phyloP scores from a whole-genome alignment of 768 basidiomycete species.

The Russula emetica region DNA sequence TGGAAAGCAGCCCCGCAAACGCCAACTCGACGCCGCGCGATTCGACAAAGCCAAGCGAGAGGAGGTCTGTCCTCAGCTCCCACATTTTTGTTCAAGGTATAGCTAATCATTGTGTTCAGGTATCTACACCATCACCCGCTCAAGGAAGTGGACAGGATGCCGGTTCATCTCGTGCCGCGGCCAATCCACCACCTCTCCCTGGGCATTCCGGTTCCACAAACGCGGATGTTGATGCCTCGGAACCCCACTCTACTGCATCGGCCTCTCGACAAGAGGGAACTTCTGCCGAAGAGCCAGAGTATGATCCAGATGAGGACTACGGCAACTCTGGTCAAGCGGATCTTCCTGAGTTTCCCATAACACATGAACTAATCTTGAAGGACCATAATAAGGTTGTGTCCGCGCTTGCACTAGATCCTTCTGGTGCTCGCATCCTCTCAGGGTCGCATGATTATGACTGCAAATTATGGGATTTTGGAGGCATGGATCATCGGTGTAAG shows the following conservation, averaged over 20 bases:
- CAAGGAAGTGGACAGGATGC: slow-evolving; percentile 31
- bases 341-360: slow-evolving; percentile 68
- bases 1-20: slow-evolving; percentile 67
- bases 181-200: slow-evolving; percentile 25
- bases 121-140: neutral
- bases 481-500: slow-evolving; percentile 86
- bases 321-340: slow-evolving; percentile 44
- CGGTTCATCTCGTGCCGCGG: slow-evolving; percentile 29
- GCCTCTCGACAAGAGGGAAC: slow-evolving; percentile 8
- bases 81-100: neutral
- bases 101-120: slow-evolving; percentile 9
- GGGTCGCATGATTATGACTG: slow-evolving; percentile 98
- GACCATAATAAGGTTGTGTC: slow-evolving; percentile 96
- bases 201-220: neutral
- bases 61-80: slow-evolving; percentile 33
- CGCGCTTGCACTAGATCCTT: slow-evolving; percentile 86
- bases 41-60: slow-evolving; percentile 73
- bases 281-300: slow-evolving; percentile 34
- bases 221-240: neutral
- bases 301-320: slow-evolving; percentile 42
- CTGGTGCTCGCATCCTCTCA: slow-evolving; percentile 85
- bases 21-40: slow-evolving; percentile 64
- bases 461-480: slow-evolving; percentile 99
- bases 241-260: slow-evolving; percentile 8
- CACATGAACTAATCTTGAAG: slow-evolving; percentile 88